Evolutionary conservation across 2,329 filamentous ascomycete genomes (phyloP), one percentile per base, ranked within the genome.

Genomic region (Ramularia endophylla): DNA sequence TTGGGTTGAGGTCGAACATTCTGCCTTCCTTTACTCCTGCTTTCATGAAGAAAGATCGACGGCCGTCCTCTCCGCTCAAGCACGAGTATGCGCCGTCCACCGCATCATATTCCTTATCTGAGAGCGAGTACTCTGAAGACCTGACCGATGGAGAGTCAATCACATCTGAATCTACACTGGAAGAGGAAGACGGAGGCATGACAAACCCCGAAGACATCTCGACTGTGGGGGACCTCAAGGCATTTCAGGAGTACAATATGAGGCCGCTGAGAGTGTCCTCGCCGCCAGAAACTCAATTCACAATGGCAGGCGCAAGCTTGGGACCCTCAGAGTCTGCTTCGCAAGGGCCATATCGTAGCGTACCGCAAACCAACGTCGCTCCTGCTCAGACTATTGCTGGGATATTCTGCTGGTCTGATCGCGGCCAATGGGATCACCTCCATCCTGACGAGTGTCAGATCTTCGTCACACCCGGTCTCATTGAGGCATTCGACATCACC

Each of bases 41-140:
- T 3, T 65, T 64, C 47, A 34, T 64, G 30, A 60, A 57, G 49
- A 50, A 72, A 62, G 62, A 83, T 58, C 79, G 89, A 32, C 80
- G 88, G 13, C 84, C 81, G 1, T 97, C 92, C 0, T 98, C 92
- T 1, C 92, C 92, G 0, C 71, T 98, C 36, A 98, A 98, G 68
- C 90, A 97, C 60, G 90, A 98, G 66, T 98, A 95, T 56, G 83
- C 89, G 48, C 90, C 90, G 11, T 97, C 92, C 12, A 80, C 78
- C 5, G 78, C 77, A 33, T 81, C 80, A 0, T 76, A 78, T 30
- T 78, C 78, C 5, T 74, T 73, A 7, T 74, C 70, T 1, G 72
- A 78, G 40, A 80, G 74, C 33, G 75, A 78, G 35, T 67, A 70
- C 30, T 76, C 74, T 11, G 67, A 66, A 9, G 63, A 62, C 15